Percentiles rank a stretch among this genome's conserved stretches.
Conservation (phyloP, 2,329 filamentous ascomycete species). For the Xylariaceae sp. region DNA sequence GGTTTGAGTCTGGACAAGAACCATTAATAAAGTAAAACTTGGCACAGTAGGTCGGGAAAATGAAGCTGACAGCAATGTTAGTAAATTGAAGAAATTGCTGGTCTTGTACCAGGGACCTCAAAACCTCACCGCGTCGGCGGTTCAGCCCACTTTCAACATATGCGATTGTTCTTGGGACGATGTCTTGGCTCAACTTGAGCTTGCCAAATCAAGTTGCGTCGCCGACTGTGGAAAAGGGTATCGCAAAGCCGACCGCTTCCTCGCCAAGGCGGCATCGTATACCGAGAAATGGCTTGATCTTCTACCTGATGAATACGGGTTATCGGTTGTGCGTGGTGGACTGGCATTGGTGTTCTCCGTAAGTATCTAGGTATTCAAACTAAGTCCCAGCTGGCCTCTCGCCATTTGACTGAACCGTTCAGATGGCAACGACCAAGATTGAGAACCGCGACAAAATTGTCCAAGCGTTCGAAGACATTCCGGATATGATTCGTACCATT, state of each 20-base stretch:
- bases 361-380: neutral
- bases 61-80: neutral
- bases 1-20: neutral
- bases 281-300: conserved; percentile 5
- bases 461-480: conserved; percentile 4
- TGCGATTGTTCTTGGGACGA: neutral
- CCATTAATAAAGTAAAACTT: conserved; percentile 1
- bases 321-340: conserved; percentile 2
- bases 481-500: conserved; percentile 9
- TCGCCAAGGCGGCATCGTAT: conserved; percentile 5
- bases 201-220: neutral
- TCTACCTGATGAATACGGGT: conserved; percentile 6
- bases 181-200: neutral
- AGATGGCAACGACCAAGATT: conserved; percentile 2
- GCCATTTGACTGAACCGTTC: neutral
- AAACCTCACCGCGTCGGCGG: neutral
- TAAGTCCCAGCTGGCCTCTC: neutral
- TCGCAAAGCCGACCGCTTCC: conserved; percentile 3
- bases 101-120: neutral
- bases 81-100: conserved; percentile 6
- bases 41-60: too few species aligned
- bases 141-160: neutral
- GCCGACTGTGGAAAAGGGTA: neutral
- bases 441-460: conserved; percentile 8
- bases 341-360: conserved; percentile 1